These are phyloP conservation scores for Apiotrichum domesticum DNA, from an alignment of 1,284 basidiomycete species.

Conservation along the genomic window DNA sequence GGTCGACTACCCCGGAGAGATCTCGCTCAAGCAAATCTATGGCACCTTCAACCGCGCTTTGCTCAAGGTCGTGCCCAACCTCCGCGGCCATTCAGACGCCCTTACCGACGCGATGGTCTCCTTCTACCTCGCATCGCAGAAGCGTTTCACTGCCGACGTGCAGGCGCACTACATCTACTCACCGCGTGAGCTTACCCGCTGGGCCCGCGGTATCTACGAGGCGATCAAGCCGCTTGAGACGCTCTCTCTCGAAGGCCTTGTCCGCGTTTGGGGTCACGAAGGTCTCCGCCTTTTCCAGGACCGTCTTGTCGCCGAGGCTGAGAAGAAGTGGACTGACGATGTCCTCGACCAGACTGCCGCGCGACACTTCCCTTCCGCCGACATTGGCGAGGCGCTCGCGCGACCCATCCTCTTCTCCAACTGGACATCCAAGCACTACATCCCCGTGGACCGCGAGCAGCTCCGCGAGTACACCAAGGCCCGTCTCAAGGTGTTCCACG, in stretches of 20 bases:
- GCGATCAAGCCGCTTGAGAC: constrained; percentile 88
- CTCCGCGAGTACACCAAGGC: constrained; percentile 96
- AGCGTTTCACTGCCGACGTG: constrained; percentile 86
- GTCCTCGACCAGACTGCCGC: constrained; percentile 78
- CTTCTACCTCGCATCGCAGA: constrained; percentile 91
- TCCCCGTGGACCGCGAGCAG: constrained; percentile 86
- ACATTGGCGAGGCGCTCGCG: constrained; percentile 69
- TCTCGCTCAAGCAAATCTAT: constrained; percentile 97
- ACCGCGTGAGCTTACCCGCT: constrained; percentile 96
- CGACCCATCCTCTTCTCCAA: constrained; percentile 97
- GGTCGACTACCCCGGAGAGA: constrained; percentile 98
- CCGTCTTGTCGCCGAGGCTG: constrained; percentile 84
- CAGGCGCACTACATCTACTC: constrained; percentile 99
- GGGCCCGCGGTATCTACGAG: constrained; percentile 96
- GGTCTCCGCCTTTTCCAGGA: constrained; percentile 96
- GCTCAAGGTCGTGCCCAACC: constrained; percentile 89
- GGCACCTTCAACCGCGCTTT: constrained; percentile 97
- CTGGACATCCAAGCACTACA: constrained; percentile 98
- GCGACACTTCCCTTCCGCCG: constrained; percentile 87
- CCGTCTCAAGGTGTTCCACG: constrained; percentile 88
- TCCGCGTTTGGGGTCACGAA: constrained; percentile 98
- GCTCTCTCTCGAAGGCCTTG: constrained; percentile 85
- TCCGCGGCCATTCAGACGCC: constrained; percentile 87
- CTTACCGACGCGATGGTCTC: constrained; percentile 97
- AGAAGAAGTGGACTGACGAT: constrained; percentile 91